A percentile compares a stretch with the other conserved stretches of the same genome.
Evolutionary conservation across 1,284 basidiomycete genomes (phyloP).

Genomic region (Schizophyllum amplum): DNA sequence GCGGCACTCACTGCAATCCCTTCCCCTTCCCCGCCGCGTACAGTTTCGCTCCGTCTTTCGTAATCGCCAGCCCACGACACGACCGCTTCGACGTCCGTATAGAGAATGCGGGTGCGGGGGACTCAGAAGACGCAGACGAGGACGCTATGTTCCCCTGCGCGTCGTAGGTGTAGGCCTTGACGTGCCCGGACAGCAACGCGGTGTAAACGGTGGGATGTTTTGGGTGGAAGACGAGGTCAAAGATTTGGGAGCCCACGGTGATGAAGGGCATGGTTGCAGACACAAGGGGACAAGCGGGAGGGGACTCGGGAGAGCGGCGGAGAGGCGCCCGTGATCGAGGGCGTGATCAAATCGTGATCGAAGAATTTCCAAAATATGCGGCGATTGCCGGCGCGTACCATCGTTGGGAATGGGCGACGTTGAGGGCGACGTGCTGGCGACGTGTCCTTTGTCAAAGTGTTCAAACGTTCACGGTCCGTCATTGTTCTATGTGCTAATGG

Average conservation of each 20-base stretch:
- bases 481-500: no score
- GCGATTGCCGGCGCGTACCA: no score
- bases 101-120: constrained; percentile 44
- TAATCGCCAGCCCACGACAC: constrained; percentile 63
- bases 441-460: no score
- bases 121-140: no score
- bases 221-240: constrained; percentile 87
- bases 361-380: no score
- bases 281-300: no score
- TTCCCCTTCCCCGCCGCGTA: constrained; percentile 85
- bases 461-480: no score
- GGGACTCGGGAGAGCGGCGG: no score
- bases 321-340: no score
- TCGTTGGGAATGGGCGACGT: no score
- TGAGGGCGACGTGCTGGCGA: no score
- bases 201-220: constrained; percentile 60
- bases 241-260: constrained; percentile 69
- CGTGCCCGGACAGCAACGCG: constrained; percentile 74
- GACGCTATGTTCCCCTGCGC: constrained; percentile 44
- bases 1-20: constrained; percentile 51
- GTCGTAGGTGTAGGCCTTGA: constrained; percentile 75
- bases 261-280: constrained; percentile 59
- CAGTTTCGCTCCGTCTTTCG: constrained; percentile 55
- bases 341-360: no score
- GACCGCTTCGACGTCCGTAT: constrained; percentile 66